Evolutionary conservation across 345 rosid species (phyloP).

Genomic region (Salix brachista): DNA sequence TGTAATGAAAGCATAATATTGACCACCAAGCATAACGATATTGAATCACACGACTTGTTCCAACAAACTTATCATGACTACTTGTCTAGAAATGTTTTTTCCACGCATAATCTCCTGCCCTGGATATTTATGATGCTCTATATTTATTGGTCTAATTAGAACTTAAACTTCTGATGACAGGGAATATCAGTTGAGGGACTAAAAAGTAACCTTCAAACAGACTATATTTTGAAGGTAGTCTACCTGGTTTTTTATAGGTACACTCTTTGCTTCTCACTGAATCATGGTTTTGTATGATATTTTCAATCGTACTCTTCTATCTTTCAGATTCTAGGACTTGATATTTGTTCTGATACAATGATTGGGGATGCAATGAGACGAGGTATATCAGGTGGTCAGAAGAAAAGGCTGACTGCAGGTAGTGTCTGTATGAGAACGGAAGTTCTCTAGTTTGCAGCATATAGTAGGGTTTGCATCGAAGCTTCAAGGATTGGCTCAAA

Average conservation of each 20-base stretch:
- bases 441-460: too few relatives aligned
- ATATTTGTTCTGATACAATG: constrained; percentile 34
- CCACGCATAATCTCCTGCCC: neutral
- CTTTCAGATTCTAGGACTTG: constrained; percentile 40
- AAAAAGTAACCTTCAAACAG: constrained; percentile 34
- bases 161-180: constrained; percentile 5
- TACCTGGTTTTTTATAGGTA: neutral
- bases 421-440: neutral
- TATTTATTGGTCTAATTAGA: neutral
- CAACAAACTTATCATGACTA: neutral
- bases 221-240: constrained; percentile 33
- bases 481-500: too few relatives aligned
- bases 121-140: neutral
- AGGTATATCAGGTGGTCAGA: constrained; percentile 42
- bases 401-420: constrained; percentile 42
- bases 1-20: neutral
- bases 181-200: constrained; percentile 34
- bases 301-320: neutral
- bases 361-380: constrained; percentile 41
- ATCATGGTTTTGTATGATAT: neutral
- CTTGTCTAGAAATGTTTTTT: neutral
- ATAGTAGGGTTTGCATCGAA: too few relatives aligned
- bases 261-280: neutral
- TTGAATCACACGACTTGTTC: neutral
- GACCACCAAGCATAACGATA: neutral